Base-by-base conservation (phyloP, 73 alveolate genomes). In the Uronychia binucleata region DNA sequence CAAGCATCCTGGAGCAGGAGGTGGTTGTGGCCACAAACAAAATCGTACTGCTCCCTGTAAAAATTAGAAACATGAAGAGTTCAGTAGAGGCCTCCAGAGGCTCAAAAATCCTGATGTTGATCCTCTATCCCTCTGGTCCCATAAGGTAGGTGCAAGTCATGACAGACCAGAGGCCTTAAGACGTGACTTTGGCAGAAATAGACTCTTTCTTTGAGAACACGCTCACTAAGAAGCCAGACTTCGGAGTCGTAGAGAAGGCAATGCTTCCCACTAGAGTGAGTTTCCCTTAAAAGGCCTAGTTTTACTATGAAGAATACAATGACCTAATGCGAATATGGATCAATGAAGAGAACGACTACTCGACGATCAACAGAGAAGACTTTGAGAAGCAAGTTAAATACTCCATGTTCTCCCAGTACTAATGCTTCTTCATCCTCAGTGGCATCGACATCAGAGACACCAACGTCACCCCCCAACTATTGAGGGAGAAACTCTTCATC, bases 401-500 rank as follows among this genome's bases (percentile, higher is more conserved):
- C 67, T 46, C 67, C 5, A 46, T 46, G 67, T 46, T 46, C 19
- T 5, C 5, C 5, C 19, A 46, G 67, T 46, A 46, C 5, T 11
- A 46, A 19, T 46, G 67, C 5, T 19, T 11, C 67, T 46, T 5
- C 5, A 5, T 46, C 67, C n/a, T 11, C 19, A 46, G 67, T 11
- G 91, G 91, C 25, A 85, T 85, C 26, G 91, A 85, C 31, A 74
- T 85, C 25, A 76, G 91, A 77, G 91, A 85, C 29, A 31, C 86
- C 1, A 77, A 83, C 27, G 19, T 85, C 1, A 77, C 83, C 58
- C 28, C 77, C 25, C 60, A 78, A 46, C 1, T 59, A 1, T 85
- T 84, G 0, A 76, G 91, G 46, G 74, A 1, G 35, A 34, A 34
- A 34, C 25, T 85, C 59, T 75, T 75, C 29, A 29, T 33, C 14